Conservation (phyloP, 441 rosid genomes). For the Brassica balearica region DNA sequence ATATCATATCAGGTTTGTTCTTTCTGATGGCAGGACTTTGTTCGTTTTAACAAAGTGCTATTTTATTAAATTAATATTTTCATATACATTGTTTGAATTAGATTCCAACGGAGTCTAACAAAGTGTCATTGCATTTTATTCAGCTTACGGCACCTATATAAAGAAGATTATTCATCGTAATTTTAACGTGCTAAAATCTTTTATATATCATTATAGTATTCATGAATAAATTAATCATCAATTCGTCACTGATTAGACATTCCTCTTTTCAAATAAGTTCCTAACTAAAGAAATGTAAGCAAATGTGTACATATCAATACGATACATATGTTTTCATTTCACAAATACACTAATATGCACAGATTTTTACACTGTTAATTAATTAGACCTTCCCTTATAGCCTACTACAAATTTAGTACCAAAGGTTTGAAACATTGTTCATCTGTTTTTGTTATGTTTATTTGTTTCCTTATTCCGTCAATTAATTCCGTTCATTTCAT, state of each 20-base stretch:
- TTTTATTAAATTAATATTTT: background rate
- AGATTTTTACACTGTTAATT: background rate
- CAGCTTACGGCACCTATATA: slow-evolving; percentile 18
- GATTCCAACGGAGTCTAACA: slow-evolving; percentile 1
- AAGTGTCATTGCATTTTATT: background rate
- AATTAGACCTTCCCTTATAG: background rate
- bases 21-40: slow-evolving; percentile 19
- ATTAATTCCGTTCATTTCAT: background rate
- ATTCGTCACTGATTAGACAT: slow-evolving; percentile 17
- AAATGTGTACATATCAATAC: background rate
- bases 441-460: background rate
- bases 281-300: background rate
- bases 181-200: slow-evolving; percentile 5
- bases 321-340: background rate
- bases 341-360: background rate
- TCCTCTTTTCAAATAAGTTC: background rate
- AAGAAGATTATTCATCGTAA: background rate
- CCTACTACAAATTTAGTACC: background rate
- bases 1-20: slow-evolving; percentile 39
- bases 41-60: slow-evolving; percentile 8
- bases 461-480: background rate
- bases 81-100: background rate
- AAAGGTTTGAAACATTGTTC: background rate
- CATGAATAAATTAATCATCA: slow-evolving; percentile 15
- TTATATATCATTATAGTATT: background rate